Percentiles rank a stretch among this genome's conserved stretches.
phyloP scores from a whole-genome alignment of 2,329 filamentous ascomycete genomes.

The Exophiala sp. region DNA sequence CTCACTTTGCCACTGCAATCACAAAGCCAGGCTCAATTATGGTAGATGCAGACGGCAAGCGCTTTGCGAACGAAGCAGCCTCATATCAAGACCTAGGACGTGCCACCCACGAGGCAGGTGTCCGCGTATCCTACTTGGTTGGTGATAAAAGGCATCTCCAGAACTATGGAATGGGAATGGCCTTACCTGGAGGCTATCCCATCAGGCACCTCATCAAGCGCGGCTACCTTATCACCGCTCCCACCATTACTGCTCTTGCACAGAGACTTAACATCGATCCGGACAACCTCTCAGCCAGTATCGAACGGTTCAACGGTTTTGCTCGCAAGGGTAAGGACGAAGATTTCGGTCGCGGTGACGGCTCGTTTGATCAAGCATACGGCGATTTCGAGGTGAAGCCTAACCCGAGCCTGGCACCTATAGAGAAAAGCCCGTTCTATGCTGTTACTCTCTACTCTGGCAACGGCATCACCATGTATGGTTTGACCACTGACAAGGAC shows the following conservation, averaged over 20 bases:
- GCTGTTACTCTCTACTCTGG: conserved; percentile 36
- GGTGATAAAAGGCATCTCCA: conserved; percentile 4
- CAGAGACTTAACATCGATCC: conserved; percentile 27
- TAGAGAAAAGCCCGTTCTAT: conserved; percentile 33
- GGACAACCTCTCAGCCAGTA: conserved; percentile 26
- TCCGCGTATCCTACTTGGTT: conserved; percentile 3
- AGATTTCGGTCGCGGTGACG: conserved; percentile 35
- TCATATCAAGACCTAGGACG: conserved; percentile 30
- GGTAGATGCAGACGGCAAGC: conserved; percentile 33
- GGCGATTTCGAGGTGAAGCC: conserved; percentile 32
- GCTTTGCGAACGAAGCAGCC: conserved; percentile 38
- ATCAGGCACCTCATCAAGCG: conserved; percentile 4
- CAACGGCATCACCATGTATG: conserved; percentile 38
- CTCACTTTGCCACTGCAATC: conserved; percentile 32
- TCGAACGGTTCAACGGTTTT: conserved; percentile 34
- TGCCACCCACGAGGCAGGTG: conserved; percentile 1
- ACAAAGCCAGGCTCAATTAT: conserved; percentile 36
- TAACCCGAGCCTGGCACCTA: conserved; percentile 33
- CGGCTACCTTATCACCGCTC: conserved; percentile 12
- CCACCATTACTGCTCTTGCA: conserved; percentile 26
- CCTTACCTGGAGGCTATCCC: conserved; percentile 8
- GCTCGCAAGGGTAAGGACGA: conserved; percentile 31
- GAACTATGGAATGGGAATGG: conserved; percentile 15
- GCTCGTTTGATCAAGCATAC: conserved; percentile 33
- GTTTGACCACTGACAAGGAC: conserved; percentile 36